Evolutionary conservation across 345 rosid species (phyloP).

Genomic region (Jatropha curcas): DNA sequence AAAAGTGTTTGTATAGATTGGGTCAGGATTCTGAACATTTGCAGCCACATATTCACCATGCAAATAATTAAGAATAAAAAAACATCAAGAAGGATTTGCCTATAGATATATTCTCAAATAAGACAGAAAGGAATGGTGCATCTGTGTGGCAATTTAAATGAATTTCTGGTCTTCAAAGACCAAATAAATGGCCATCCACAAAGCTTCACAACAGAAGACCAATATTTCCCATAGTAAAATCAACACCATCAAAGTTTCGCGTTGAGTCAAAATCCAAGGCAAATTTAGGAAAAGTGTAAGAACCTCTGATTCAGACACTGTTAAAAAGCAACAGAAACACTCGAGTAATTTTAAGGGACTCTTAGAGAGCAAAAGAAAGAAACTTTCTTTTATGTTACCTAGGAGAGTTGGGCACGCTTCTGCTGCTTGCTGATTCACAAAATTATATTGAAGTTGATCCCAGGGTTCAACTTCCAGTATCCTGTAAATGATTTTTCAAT

Average conservation of each 20-base stretch:
- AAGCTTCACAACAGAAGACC: not conserved
- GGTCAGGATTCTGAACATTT: no score
- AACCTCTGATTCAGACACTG: not conserved
- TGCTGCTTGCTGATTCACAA: conserved; percentile 37
- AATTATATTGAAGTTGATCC: conserved; percentile 23
- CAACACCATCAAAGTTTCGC: no score
- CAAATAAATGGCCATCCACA: not conserved
- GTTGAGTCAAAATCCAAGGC: no score
- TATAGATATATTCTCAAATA: not conserved
- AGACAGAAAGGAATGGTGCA: not conserved
- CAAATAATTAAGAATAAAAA: no score
- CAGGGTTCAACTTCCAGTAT: conserved; percentile 35
- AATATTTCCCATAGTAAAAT: not conserved
- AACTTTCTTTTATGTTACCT: conserved; percentile 31
- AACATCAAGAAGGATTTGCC: not conserved
- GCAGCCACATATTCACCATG: no score
- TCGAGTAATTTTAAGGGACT: not conserved
- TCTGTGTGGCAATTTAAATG: not conserved
- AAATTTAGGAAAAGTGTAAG: not conserved
- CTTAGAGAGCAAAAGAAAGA: not conserved
- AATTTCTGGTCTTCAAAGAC: not conserved
- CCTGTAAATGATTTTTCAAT: conserved; percentile 37
- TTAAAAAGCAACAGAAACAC: not conserved
- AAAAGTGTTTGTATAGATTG: no score
- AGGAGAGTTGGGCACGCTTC: conserved; percentile 42